Conservation (phyloP, 192 early-diverging fungal species). For the Backusella liffmaniae region DNA sequence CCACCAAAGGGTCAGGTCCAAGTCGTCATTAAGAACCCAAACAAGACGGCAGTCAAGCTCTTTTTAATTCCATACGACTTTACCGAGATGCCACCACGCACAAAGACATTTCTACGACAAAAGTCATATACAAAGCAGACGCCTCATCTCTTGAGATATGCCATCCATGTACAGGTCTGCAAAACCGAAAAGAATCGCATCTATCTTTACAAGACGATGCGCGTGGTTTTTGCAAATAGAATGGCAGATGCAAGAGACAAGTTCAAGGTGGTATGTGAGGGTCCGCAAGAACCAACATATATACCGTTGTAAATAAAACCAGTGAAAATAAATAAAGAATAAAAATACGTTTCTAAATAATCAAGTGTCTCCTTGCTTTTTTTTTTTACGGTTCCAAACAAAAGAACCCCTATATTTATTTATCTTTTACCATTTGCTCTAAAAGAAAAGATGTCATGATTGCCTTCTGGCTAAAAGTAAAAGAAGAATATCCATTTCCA, state of each 20-base stretch:
- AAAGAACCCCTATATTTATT: too few species aligned
- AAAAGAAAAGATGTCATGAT: too few species aligned
- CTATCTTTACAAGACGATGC: conserved; percentile 62
- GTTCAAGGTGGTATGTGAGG: conserved; percentile 58
- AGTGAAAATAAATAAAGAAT: neutral
- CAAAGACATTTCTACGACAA: conserved; percentile 81
- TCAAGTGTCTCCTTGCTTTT: neutral
- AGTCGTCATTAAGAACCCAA: conserved; percentile 79
- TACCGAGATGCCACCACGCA: conserved; percentile 63
- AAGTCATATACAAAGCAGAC: conserved; percentile 56
- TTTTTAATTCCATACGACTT: conserved; percentile 83
- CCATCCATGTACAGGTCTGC: conserved; percentile 77
- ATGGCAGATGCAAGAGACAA: conserved; percentile 65
- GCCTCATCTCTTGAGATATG: conserved; percentile 57
- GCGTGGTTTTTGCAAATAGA: conserved; percentile 75
- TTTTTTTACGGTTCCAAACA: too few species aligned
- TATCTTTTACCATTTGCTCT: too few species aligned
- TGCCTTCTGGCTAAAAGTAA: too few species aligned
- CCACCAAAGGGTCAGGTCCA: conserved; percentile 75
- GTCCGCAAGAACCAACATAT: conserved; percentile 53
- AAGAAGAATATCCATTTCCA: too few species aligned
- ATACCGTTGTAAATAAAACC: conserved; percentile 24
- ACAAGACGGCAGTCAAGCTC: conserved; percentile 74
- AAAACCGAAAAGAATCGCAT: conserved; percentile 54
- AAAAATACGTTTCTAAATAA: neutral